Conservation (phyloP, 306 rosid species). For the Pueraria montana region DNA sequence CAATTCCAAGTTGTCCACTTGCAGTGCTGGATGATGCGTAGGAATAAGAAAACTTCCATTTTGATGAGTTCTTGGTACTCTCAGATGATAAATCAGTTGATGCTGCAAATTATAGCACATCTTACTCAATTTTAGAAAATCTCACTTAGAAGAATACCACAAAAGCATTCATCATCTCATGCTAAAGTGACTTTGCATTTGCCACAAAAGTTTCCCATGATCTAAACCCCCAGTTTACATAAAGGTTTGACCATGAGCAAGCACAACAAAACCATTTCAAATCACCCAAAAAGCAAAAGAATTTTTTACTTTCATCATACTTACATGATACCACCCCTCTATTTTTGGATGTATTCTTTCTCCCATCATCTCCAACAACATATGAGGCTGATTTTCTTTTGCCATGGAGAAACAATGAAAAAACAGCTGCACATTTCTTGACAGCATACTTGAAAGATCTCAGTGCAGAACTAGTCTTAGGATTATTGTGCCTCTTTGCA, state of each 20-base stretch:
- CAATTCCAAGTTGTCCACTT: slow-evolving; percentile 66
- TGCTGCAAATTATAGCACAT: slow-evolving; percentile 53
- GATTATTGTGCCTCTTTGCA: slow-evolving; percentile 29
- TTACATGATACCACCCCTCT: slow-evolving; percentile 66
- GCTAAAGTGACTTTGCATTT: not conserved
- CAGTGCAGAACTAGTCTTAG: slow-evolving; percentile 43
- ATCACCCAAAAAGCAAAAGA: not conserved
- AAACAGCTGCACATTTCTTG: slow-evolving; percentile 59
- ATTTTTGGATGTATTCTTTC: slow-evolving; percentile 43
- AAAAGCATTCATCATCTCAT: slow-evolving; percentile 12
- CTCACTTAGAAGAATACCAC: slow-evolving; percentile 6
- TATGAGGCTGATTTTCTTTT: slow-evolving; percentile 53
- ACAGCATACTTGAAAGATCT: slow-evolving; percentile 57
- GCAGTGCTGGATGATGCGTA: slow-evolving; percentile 61
- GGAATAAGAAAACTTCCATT: slow-evolving; percentile 62
- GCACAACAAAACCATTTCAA: slow-evolving; percentile 10
- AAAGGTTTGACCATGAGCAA: slow-evolving; percentile 39
- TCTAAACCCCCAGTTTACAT: slow-evolving; percentile 8
- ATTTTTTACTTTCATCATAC: slow-evolving; percentile 30
- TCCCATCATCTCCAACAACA: slow-evolving; percentile 37
- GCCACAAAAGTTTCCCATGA: slow-evolving; percentile 6
- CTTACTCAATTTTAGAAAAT: slow-evolving; percentile 33
- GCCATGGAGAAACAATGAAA: slow-evolving; percentile 49
- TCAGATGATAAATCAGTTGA: slow-evolving; percentile 68
- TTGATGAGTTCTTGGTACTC: slow-evolving; percentile 67